phyloP scores from a whole-genome alignment of 257 asterid genomes.

The Lantana camara region DNA sequence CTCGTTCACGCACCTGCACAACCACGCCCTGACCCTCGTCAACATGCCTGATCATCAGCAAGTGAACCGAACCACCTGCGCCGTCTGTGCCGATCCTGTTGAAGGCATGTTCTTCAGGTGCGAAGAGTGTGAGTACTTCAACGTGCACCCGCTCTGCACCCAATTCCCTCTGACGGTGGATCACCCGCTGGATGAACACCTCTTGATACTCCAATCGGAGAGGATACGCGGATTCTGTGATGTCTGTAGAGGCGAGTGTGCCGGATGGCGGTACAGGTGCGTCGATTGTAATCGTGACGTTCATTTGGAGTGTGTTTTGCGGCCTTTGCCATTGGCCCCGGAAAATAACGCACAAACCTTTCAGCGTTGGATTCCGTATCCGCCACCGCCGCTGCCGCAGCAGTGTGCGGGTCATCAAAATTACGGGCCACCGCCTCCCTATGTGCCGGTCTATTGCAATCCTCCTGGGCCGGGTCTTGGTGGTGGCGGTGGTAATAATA shows the following conservation, averaged over 20 bases:
- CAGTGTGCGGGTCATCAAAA: constrained; percentile 19
- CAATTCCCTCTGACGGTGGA: constrained; percentile 37
- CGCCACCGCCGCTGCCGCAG: constrained; percentile 32
- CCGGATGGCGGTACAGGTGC: constrained; percentile 50
- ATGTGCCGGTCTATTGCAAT: constrained; percentile 7
- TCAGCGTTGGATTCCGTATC: constrained; percentile 36
- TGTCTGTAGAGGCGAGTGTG: constrained; percentile 32
- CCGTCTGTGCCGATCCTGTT: constrained; percentile 44
- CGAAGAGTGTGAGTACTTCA: constrained; percentile 46
- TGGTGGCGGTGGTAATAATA: background rate
- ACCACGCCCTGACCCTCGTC: constrained; percentile 44
- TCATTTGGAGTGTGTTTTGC: constrained; percentile 43
- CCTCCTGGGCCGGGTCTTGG: constrained; percentile 24
- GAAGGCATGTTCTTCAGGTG: constrained; percentile 57
- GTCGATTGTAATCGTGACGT: constrained; percentile 34
- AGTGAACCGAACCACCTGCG: constrained; percentile 29
- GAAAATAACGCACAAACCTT: background rate
- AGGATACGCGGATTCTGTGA: constrained; percentile 12
- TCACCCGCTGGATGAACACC: constrained; percentile 52
- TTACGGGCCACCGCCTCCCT: constrained; percentile 30
- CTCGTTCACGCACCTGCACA: constrained; percentile 39
- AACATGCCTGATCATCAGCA: constrained; percentile 21
- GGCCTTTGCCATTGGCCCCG: too few relatives aligned
- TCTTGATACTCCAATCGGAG: constrained; percentile 27
- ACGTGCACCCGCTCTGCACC: constrained; percentile 56